Base-by-base conservation (phyloP, 2,329 filamentous ascomycete genomes). In the Penicillium sp. region DNA sequence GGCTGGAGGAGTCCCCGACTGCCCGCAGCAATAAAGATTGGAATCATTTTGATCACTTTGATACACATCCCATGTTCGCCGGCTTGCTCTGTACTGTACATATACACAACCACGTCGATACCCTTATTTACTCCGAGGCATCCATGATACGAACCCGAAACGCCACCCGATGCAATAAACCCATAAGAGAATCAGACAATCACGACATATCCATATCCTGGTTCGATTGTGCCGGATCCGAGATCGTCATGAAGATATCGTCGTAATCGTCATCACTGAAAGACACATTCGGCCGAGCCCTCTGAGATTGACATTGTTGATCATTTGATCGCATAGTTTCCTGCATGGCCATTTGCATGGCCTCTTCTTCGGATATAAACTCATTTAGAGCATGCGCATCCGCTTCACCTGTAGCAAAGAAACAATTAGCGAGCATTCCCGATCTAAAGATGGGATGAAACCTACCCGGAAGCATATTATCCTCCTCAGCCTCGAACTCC, bases 221-320 rank as follows among this genome's bases (percentile, higher is more conserved):
- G 41, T 57, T 53, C 24, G 55, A 48, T 25, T 55, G 47, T 15
- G 18, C 72, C 52, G 76, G 69, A n/a, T 78, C 74, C 44, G 82
- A 67, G 32, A 88, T 65, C 57, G 88, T 82, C 73, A 81, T 80
- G 64, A 95, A 83, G 6, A 84, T 70, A 54, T 72, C 71, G 58
- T 83, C 80, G 59, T 82, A 83, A 54, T 83, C 81, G n/a, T 81
- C 80, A 53, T 82, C 80, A 56, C 77, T 65, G 46, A 66, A 68
- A 35, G 60, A 63, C 33, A 57, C 56, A 23, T 48, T 49, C 43
- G 49, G 41, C 49, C 32, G 46, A n/a, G 28, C 28, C 32, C 8
- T 28, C 27, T 47, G 43, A 9, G 27, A 18, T 12, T 31, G 23
- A 20, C 20, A 10, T 6, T 37, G 27, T 12, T 45, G 42, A 13